phyloP scores from a whole-genome alignment of 805 yeast species.

The Danielozyma ontarioensis region DNA sequence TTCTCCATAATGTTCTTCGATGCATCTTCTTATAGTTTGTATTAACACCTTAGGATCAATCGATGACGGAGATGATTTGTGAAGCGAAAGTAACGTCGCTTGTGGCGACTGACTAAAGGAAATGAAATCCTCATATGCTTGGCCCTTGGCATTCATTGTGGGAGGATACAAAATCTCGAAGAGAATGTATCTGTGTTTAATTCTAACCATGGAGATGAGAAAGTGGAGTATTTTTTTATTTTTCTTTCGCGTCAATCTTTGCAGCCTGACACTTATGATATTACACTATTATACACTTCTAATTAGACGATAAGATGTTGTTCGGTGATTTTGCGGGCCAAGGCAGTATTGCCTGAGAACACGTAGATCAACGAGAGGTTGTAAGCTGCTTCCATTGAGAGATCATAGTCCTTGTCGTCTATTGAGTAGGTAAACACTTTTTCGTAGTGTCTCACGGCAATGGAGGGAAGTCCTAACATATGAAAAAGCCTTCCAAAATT shows the following conservation, averaged over 20 bases:
- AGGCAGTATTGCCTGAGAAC: slow-evolving; percentile 61
- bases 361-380: slow-evolving; percentile 74
- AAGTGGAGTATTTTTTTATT: no score
- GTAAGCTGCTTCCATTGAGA: slow-evolving; percentile 79
- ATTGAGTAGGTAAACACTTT: slow-evolving; percentile 49
- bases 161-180: slow-evolving; percentile 76
- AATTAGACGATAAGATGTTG: slow-evolving; percentile 53
- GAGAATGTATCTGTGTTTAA: slow-evolving; percentile 77
- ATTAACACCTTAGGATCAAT: slow-evolving; percentile 48
- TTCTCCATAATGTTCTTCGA: slow-evolving; percentile 73
- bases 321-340: slow-evolving; percentile 63
- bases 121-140: slow-evolving; percentile 11
- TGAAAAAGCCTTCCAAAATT: slow-evolving; percentile 86
- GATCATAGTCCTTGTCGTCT: slow-evolving; percentile 42
- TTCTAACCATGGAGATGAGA: slow-evolving; percentile 92
- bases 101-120: slow-evolving; percentile 24
- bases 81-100: slow-evolving; percentile 42
- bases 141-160: slow-evolving; percentile 7
- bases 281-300: no score
- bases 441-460: slow-evolving; percentile 73
- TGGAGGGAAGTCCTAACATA: slow-evolving; percentile 65
- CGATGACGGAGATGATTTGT: slow-evolving; percentile 44
- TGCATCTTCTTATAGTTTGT: slow-evolving; percentile 47
- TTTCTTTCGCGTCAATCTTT: no score
- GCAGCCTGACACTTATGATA: no score